Evolutionary conservation across 1,284 basidiomycete genomes (phyloP).

Genomic region (Grifola frondosa): DNA sequence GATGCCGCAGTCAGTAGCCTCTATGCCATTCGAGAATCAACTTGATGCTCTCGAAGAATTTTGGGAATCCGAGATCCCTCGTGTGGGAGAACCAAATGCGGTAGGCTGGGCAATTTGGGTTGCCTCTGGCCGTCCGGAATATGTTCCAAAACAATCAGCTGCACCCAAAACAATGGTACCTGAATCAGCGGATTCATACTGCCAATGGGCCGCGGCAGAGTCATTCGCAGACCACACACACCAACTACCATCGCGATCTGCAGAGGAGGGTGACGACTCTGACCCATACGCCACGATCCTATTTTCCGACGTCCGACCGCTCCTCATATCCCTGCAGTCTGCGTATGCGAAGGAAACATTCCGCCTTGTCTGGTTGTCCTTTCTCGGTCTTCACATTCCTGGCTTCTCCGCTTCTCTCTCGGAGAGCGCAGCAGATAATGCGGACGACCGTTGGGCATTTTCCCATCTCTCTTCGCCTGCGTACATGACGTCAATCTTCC

Average conservation of each 20-base stretch:
- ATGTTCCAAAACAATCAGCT: conserved; percentile 10
- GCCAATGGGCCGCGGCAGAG: conserved; percentile 71
- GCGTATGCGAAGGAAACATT: conserved; percentile 59
- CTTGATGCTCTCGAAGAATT: conserved; percentile 67
- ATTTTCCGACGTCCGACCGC: conserved; percentile 74
- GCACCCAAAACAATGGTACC: conserved; percentile 17
- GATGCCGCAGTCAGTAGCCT: conserved; percentile 43
- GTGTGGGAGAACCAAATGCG: conserved; percentile 60
- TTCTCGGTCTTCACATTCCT: conserved; percentile 75
- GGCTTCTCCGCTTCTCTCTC: conserved; percentile 52
- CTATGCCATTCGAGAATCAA: conserved; percentile 43
- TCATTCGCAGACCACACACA: conserved; percentile 42
- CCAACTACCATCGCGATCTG: conserved; percentile 57
- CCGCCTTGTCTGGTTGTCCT: conserved; percentile 74
- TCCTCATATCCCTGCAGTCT: conserved; percentile 63
- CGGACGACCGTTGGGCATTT: conserved; percentile 68
- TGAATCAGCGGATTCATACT: conserved; percentile 56
- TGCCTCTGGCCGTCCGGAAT: conserved; percentile 38
- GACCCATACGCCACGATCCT: conserved; percentile 83
- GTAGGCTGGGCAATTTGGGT: conserved; percentile 66
- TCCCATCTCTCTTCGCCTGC: conserved; percentile 42
- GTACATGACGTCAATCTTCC: conserved; percentile 54
- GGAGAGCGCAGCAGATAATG: conserved; percentile 20
- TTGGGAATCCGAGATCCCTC: conserved; percentile 72
- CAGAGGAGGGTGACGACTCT: conserved; percentile 53